Evolutionary conservation across 176 grass and related monocot species (phyloP).

Genomic region (Metroxylon sagu): DNA sequence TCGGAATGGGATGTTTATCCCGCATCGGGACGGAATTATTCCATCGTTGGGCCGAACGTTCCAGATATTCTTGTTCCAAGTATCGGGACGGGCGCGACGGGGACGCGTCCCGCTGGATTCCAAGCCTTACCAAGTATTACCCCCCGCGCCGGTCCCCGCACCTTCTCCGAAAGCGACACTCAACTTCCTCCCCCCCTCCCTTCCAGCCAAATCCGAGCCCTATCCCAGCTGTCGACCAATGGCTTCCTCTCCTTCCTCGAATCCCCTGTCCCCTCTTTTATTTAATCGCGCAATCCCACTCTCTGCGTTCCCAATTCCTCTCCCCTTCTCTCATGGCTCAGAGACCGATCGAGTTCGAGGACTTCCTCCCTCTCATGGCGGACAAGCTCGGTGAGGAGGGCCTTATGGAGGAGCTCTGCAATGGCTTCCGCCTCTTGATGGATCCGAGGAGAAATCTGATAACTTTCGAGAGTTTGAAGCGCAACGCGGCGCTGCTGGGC

Average conservation of each 20-base stretch:
- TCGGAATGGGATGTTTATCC: too few species aligned
- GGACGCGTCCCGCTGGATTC: too few species aligned
- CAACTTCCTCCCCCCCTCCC: too few species aligned
- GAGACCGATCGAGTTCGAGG: slow-evolving; percentile 51
- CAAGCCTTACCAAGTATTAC: too few species aligned
- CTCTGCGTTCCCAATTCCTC: not conserved
- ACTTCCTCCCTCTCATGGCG: slow-evolving; percentile 92
- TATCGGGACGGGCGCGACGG: too few species aligned
- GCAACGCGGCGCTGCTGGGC: slow-evolving; percentile 63
- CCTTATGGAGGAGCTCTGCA: slow-evolving; percentile 72
- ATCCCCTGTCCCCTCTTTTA: not conserved
- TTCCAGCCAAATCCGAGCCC: too few species aligned
- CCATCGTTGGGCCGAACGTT: too few species aligned
- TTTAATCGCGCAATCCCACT: not conserved
- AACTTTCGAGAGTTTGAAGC: slow-evolving; percentile 73
- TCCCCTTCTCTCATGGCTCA: not conserved
- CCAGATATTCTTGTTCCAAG: too few species aligned
- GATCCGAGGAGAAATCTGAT: slow-evolving; percentile 48
- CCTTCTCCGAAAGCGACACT: too few species aligned
- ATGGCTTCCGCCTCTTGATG: slow-evolving; percentile 76
- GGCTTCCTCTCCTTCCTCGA: slow-evolving; percentile 35
- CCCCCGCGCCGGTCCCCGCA: too few species aligned
- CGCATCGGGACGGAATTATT: too few species aligned
- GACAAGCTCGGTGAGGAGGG: slow-evolving; percentile 76
- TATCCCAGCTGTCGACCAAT: slow-evolving; percentile 17